Evolutionary conservation across 768 basidiomycete species (phyloP), one percentile per base, ranked within the genome.

Genomic region (Termitomyces sp.): DNA sequence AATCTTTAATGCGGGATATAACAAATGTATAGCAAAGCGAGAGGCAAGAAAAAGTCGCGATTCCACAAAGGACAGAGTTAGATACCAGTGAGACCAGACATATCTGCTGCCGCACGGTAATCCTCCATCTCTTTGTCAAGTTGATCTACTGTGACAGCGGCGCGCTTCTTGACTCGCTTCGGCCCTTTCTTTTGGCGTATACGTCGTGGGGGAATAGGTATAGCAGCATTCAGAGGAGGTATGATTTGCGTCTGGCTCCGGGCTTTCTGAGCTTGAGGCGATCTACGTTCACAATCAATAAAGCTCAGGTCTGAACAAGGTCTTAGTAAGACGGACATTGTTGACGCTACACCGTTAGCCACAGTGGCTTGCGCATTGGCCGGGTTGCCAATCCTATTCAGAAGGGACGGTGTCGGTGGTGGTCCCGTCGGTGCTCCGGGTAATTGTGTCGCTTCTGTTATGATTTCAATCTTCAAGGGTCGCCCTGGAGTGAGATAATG

Each of bases 61-160:
- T 33, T 26, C 42, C 36, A 55, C 33, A 58, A 56, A 30, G 20
- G 1, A 47, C 5, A 37, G n/a, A 39, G 39, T 60, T 30, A 57
- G 4, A 59, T 47, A 37, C 57, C 53, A 13, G 55, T 58, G 10
- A 59, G 51, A 39, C 57, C 53, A 14, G 57, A 55, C 52, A 58
- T 67, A 64, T 62, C 71, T 13, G 72, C 75, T 12, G 70, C 73
- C 22, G 88, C 85, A 50, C 80, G 80, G 62, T 91, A 92, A 49
- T 87, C 86, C 56, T 92, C 90, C 87, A 92, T 91, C 69, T 92
- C 89, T 67, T 81, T 78, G 68, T 92, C 89, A 24, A 92, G 77
- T 58, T 91, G 82, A 27, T 79, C 84, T 7, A 74, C 66, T 0
- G 87, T 82, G 14, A 69, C 60, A 4, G 70, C 57, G 32, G 64